These are phyloP conservation scores for Wickerhamiella azyma DNA, from an alignment of 805 yeast species.

Conservation along the genomic window DNA sequence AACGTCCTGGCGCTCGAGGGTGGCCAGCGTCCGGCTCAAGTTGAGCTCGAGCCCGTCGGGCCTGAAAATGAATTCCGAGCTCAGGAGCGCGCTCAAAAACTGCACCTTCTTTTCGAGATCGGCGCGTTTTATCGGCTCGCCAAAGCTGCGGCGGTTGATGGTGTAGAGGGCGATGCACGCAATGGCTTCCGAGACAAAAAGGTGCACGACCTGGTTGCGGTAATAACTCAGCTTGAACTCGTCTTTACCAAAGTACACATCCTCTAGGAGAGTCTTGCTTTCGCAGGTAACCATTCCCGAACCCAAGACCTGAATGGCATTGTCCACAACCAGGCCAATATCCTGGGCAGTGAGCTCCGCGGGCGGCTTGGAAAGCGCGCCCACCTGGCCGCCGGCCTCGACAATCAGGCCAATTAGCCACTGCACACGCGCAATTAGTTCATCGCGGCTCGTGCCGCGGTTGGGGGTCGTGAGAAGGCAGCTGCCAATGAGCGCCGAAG, in stretches of 20 bases:
- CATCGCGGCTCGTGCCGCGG: constrained; percentile 27
- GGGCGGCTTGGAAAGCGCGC: constrained; percentile 23
- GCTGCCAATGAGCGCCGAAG: constrained; percentile 40
- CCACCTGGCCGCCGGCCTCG: constrained; percentile 29
- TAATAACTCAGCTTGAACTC: constrained; percentile 44
- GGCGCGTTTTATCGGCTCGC: constrained; percentile 16
- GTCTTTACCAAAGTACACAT: constrained; percentile 32
- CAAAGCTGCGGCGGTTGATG: constrained; percentile 15
- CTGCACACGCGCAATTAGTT: constrained; percentile 25
- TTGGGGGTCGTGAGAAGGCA: constrained; percentile 29
- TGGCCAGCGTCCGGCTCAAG: constrained; percentile 21
- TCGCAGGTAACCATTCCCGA: constrained; percentile 25
- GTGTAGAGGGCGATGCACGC: constrained; percentile 31
- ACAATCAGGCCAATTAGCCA: constrained; percentile 26
- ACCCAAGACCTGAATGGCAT: constrained; percentile 30
- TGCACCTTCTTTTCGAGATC: constrained; percentile 22
- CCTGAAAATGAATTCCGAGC: constrained; percentile 30
- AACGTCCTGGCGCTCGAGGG: constrained; percentile 23
- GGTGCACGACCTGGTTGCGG: constrained; percentile 43
- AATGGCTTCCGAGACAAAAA: constrained; percentile 39
- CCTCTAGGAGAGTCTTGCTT: constrained; percentile 25
- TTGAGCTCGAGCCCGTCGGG: constrained; percentile 27
- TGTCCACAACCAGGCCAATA: constrained; percentile 25
- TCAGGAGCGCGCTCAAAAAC: constrained; percentile 27
- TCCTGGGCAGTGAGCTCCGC: constrained; percentile 16